phyloP scores from a whole-genome alignment of 805 yeast genomes.

The Saccharomyces mikatae region DNA sequence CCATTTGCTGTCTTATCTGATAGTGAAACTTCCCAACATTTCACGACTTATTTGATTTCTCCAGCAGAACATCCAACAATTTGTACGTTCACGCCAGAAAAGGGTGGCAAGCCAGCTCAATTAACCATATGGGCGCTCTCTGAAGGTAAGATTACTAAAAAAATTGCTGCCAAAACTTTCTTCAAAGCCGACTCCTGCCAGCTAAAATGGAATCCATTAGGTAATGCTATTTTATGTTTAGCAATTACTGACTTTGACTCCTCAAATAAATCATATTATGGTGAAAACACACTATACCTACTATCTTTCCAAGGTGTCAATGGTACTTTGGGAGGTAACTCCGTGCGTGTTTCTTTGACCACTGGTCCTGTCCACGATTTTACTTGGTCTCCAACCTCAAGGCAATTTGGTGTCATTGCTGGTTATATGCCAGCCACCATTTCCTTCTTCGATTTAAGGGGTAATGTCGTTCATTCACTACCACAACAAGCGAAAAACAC shows the following conservation, averaged over 20 bases:
- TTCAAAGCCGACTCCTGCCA: conserved; percentile 94
- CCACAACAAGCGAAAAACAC: conserved; percentile 88
- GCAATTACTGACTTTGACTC: conserved; percentile 95
- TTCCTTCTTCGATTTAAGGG: conserved; percentile 89
- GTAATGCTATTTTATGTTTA: conserved; percentile 87
- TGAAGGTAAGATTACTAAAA: conserved; percentile 42
- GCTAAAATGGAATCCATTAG: conserved; percentile 87
- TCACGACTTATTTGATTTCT: conserved; percentile 50
- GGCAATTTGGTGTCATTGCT: conserved; percentile 94
- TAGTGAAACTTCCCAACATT: conserved; percentile 36
- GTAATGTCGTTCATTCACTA: conserved; percentile 72
- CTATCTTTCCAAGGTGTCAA: conserved; percentile 38
- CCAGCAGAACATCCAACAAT: conserved; percentile 87
- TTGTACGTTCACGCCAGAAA: conserved; percentile 85
- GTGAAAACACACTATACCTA: conserved; percentile 86
- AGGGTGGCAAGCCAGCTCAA: conserved; percentile 79
- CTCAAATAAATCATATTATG: conserved; percentile 89
- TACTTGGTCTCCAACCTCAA: conserved; percentile 91
- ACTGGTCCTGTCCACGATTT: conserved; percentile 97
- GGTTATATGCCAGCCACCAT: conserved; percentile 98
- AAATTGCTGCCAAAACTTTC: conserved; percentile 78
- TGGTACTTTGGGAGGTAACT: conserved; percentile 88
- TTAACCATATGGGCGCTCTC: conserved; percentile 58
- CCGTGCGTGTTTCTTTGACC: conserved; percentile 76
- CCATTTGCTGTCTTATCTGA: conserved; percentile 49